Conservation (phyloP, 75 land plant genomes). For the Pinus tabuliformis region DNA sequence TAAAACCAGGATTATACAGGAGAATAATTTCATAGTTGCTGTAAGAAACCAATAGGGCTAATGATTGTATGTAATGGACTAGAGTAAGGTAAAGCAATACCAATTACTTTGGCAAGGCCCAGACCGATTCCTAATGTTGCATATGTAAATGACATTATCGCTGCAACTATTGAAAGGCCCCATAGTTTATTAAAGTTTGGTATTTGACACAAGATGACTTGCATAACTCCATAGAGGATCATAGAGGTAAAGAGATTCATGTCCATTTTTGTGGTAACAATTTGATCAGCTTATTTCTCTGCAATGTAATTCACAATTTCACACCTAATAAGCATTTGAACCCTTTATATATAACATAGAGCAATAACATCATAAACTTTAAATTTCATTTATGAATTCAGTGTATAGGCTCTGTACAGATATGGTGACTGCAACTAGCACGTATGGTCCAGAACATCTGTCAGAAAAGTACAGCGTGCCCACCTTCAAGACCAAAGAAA, state of each 20-base stretch:
- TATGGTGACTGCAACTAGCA: too few species aligned
- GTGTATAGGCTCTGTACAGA: too few species aligned
- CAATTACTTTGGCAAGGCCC: conserved; percentile 16
- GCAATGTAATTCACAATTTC: conserved; percentile 10
- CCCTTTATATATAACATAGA: too few species aligned
- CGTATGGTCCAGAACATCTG: too few species aligned
- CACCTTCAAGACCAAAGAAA: too few species aligned
- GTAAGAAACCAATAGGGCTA: background rate
- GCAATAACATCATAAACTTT: too few species aligned
- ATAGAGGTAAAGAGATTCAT: conserved; percentile 7
- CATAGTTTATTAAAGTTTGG: conserved; percentile 20
- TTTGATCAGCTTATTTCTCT: conserved; percentile 22
- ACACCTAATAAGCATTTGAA: background rate
- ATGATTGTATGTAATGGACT: background rate
- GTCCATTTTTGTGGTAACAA: conserved; percentile 27
- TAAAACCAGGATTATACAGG: background rate
- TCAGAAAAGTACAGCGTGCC: too few species aligned
- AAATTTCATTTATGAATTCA: too few species aligned
- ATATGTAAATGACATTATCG: conserved; percentile 25
- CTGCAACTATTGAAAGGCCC: conserved; percentile 27
- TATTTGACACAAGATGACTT: conserved; percentile 21
- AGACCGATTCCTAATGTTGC: conserved; percentile 30
- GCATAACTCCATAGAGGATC: conserved; percentile 19
- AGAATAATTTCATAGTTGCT: background rate
- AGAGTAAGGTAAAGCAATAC: conserved; percentile 4